Conservation (phyloP, 208 protist genomes). For the Trichomonas gallinae region DNA sequence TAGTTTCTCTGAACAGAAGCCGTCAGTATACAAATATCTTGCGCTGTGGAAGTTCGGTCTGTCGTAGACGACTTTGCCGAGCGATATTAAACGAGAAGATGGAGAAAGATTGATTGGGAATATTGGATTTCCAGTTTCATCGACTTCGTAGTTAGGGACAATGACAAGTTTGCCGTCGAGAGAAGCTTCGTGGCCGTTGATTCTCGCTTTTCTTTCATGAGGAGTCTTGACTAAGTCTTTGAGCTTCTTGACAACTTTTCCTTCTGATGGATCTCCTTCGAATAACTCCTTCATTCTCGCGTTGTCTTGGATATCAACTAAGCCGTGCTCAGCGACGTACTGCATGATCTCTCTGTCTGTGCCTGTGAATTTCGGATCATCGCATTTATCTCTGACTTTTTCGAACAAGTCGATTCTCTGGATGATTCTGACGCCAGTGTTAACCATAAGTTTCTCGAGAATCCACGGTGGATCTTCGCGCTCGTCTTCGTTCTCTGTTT, state of each 20-base stretch:
- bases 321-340: not conserved
- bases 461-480: not conserved
- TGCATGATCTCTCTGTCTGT: not conserved
- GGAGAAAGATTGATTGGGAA: not conserved
- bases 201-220: not conserved
- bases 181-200: not conserved
- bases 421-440: not conserved
- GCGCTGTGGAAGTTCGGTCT: not conserved
- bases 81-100: not conserved
- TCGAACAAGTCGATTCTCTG: not conserved
- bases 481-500: not conserved
- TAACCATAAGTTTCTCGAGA: not conserved
- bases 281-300: not conserved
- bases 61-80: not conserved
- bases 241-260: not conserved
- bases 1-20: not conserved
- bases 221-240: not conserved
- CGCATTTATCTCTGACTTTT: not conserved
- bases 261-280: not conserved
- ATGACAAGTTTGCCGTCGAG: not conserved
- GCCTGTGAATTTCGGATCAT: not conserved
- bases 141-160: not conserved
- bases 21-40: not conserved
- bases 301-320: not conserved
- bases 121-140: not conserved